Evolutionary conservation across 1,139 yeast species (phyloP).

Genomic region (Scheffersomyces segobiensis): DNA sequence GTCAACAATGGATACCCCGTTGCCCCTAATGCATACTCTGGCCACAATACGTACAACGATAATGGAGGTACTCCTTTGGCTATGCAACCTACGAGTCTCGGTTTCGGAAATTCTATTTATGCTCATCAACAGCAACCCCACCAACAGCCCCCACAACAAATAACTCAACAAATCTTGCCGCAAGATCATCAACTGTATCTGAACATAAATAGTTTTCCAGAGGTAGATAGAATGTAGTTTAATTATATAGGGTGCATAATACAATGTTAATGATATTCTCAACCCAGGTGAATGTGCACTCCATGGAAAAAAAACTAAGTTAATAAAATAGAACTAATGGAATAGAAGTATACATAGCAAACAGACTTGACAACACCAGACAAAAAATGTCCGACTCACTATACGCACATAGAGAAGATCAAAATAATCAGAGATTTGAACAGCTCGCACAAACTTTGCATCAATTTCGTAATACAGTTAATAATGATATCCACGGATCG

Average conservation of each 20-base stretch:
- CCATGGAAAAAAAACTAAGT: neutral
- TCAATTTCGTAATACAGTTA: constrained; percentile 46
- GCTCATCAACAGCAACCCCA: neutral
- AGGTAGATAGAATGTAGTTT: constrained; percentile 22
- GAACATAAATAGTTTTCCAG: constrained; percentile 33
- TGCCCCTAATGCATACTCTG: constrained; percentile 1
- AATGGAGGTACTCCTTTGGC: constrained; percentile 14
- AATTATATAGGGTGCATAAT: neutral
- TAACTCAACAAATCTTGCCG: neutral
- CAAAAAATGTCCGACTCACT: constrained; percentile 33
- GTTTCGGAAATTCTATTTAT: constrained; percentile 32
- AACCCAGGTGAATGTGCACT: neutral
- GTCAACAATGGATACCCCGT: constrained; percentile 14
- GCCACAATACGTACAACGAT: neutral
- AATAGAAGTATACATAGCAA: neutral
- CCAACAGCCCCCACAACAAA: neutral
- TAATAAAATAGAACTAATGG: too few relatives aligned
- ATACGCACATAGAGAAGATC: constrained; percentile 46
- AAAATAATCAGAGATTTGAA: constrained; percentile 46
- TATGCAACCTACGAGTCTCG: constrained; percentile 38
- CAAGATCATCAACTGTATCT: constrained; percentile 16
- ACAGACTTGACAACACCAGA: neutral
- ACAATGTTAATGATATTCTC: neutral
- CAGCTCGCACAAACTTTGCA: constrained; percentile 46
- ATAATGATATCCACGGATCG: constrained; percentile 44